Percentiles rank a stretch among this genome's conserved stretches.
Evolutionary conservation across 768 basidiomycete species (phyloP).

Genomic region (Neoboletus brunneissimus): DNA sequence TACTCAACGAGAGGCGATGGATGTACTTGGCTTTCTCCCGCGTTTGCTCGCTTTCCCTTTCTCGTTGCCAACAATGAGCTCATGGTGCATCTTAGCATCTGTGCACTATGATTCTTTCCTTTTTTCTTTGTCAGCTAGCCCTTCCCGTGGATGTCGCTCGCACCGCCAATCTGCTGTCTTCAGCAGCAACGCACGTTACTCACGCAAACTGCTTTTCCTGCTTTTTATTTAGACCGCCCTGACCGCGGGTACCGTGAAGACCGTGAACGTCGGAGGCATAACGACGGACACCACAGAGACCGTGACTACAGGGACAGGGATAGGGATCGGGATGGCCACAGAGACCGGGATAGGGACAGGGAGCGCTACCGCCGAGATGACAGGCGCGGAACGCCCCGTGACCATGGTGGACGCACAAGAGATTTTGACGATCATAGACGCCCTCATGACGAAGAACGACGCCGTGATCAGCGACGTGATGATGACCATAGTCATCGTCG

Average conservation of each 20-base stretch:
- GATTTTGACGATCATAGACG: conserved; percentile 47
- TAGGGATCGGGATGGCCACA: conserved; percentile 34
- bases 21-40: conserved; percentile 35
- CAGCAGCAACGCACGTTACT: conserved; percentile 48
- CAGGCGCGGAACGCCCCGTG: conserved; percentile 46
- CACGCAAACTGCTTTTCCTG: conserved; percentile 46
- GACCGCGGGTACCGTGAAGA: conserved; percentile 61
- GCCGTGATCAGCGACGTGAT: conserved; percentile 45
- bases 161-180: conserved; percentile 41
- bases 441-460: conserved; percentile 50
- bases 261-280: conserved; percentile 65
- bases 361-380: conserved; percentile 46
- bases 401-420: conserved; percentile 44
- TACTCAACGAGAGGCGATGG: conserved; percentile 32
- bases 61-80: conserved; percentile 54
- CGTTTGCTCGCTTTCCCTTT: conserved; percentile 27
- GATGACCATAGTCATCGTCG: conserved; percentile 35
- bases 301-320: conserved; percentile 53
- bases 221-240: conserved; percentile 44
- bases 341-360: conserved; percentile 34
- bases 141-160: conserved; percentile 41
- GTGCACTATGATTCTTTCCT: conserved; percentile 44
- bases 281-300: conserved; percentile 50
- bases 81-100: conserved; percentile 54
- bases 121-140: conserved; percentile 55